Base-by-base conservation (phyloP, 2,329 filamentous ascomycete genomes). In the Emergomyces pasteurianus region DNA sequence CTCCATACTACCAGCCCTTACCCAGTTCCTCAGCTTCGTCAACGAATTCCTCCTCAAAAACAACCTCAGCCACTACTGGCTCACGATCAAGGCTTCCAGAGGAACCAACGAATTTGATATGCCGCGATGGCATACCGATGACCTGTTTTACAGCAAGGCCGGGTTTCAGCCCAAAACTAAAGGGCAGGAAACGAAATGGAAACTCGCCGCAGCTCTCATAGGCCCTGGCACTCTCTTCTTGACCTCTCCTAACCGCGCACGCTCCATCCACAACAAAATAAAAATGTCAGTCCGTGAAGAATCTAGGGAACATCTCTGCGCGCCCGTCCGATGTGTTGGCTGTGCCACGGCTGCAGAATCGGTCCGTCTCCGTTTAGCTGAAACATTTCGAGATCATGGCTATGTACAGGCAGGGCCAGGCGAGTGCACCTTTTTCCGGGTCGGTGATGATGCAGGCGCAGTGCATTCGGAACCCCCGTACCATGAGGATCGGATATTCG, bases 61-160 rank as follows among this genome's bases (percentile, higher is more conserved):
- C 38, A 71, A 70, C 3, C 65, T 78, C 5, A 64, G 69, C 3
- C 68, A 79, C 65, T 81, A 80, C 64, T 79, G 79, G 71, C 64
- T 81, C 14, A 80, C 78, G 0, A 73, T 81, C 59, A 77, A 79
- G 53, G 78, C 78, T 56, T 77, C 77, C 0, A 74, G 67, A 49
- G 71, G 76, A 0, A 78, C 75, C 0, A 52, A 64, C 38, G 77
- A 79, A 31, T 81, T 74, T 65, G 74, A 81, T 63, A 68, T 64
- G 10, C 75, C 76, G 0, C 69, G 79, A 54, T 81, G 79, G 79
- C 79, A 81, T 62, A 77, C 77, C 0, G 79, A 81, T 63, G 78
- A 81, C 60, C 67, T 78, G 18, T 80, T 81, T 67, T 81, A 73
- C 58, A 57, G 40, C 38, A 46, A 31, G 23, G 55, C 16, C 3